A percentile compares a stretch with the other conserved stretches of the same genome.
phyloP scores from a whole-genome alignment of 2,329 filamentous ascomycete species.

The Lachnellula hyalina region DNA sequence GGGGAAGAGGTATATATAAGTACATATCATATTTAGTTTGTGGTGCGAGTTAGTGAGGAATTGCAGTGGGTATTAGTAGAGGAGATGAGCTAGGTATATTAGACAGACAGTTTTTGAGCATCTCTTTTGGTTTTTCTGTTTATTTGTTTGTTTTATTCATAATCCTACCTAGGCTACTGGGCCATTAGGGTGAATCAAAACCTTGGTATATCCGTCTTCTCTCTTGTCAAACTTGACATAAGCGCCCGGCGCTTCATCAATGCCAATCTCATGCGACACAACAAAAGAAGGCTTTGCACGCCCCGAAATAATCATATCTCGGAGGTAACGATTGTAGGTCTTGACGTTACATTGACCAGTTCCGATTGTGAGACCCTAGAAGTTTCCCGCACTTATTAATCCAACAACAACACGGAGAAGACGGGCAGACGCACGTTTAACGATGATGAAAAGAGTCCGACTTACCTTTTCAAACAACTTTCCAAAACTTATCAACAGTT shows the following conservation, averaged over 20 bases:
- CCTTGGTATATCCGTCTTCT: constrained; percentile 63
- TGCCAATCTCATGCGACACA: constrained; percentile 57
- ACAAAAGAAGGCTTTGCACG: constrained; percentile 63
- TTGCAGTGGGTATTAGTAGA: too few relatives aligned
- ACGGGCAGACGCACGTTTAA: neutral
- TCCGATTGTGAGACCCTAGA: constrained; percentile 51
- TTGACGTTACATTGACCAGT: constrained; percentile 66
- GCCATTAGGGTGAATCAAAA: constrained; percentile 62
- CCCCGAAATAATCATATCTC: constrained; percentile 60
- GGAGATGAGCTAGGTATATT: too few relatives aligned
- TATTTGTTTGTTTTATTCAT: too few relatives aligned
- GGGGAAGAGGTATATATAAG: too few relatives aligned
- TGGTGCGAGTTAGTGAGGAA: too few relatives aligned
- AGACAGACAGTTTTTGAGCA: too few relatives aligned
- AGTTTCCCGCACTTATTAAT: neutral
- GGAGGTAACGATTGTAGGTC: constrained; percentile 59
- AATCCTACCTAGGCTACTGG: neutral
- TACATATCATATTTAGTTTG: too few relatives aligned
- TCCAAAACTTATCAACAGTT: constrained; percentile 59
- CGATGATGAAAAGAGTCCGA: neutral
- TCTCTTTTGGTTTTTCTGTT: too few relatives aligned
- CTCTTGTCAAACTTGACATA: constrained; percentile 64
- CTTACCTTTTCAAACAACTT: constrained; percentile 63
- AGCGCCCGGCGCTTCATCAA: constrained; percentile 55
- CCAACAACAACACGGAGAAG: neutral